Evolutionary conservation across 371 early-diverging fungal species (phyloP).

Genomic region (Massospora cicadina): DNA sequence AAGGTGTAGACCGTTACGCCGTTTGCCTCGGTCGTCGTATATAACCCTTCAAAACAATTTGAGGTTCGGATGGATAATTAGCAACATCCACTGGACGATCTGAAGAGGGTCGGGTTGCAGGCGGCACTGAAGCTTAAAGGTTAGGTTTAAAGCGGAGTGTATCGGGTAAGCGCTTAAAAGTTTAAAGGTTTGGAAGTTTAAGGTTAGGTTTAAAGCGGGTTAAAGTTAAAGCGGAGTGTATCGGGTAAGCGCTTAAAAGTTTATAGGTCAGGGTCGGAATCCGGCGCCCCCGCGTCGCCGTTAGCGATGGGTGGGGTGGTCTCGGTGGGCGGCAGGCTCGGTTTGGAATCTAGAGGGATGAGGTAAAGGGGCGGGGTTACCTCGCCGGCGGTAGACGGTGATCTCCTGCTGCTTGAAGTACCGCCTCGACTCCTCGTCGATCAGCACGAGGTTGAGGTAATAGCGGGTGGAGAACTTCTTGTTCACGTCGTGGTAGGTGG

Average conservation of each 20-base stretch:
- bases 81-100: no score
- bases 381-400: slow-evolving; percentile 50
- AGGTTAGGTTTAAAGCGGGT: not conserved
- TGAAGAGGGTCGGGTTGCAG: no score
- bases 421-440: slow-evolving; percentile 94
- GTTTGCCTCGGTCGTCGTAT: no score
- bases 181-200: not conserved
- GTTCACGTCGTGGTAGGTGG: slow-evolving; percentile 70
- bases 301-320: not conserved
- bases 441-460: slow-evolving; percentile 87
- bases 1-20: no score
- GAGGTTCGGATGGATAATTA: no score
- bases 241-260: not conserved
- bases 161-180: not conserved
- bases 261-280: not conserved
- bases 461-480: slow-evolving; percentile 94
- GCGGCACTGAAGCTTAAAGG: no score
- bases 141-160: not conserved
- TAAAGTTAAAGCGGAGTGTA: not conserved
- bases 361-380: slow-evolving; percentile 9
- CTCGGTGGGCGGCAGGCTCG: not conserved
- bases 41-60: no score
- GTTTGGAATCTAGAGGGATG: not conserved
- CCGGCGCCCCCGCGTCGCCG: not conserved
- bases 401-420: slow-evolving; percentile 97